Percentiles rank a stretch among this genome's conserved stretches.
Evolutionary conservation across 2,329 filamentous ascomycete genomes (phyloP).

Genomic region (Chrysosporium keratinophilum): DNA sequence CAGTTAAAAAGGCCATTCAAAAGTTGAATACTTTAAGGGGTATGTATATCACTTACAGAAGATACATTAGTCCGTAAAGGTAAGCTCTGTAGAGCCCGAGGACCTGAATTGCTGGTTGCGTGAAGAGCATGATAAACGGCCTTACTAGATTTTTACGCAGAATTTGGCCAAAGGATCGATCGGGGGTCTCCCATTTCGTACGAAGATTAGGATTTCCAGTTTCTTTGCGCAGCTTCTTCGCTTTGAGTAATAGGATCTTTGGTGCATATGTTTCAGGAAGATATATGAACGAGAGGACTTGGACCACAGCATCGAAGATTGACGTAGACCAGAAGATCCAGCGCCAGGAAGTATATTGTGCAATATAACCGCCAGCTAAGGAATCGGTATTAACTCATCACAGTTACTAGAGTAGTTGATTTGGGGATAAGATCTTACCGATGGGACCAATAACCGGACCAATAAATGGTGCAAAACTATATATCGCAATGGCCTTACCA

Average conservation of each 20-base stretch:
- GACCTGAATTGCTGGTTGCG: slow-evolving; percentile 52
- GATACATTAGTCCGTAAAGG: slow-evolving; percentile 53
- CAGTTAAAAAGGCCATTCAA: not conserved
- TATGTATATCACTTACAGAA: slow-evolving; percentile 32
- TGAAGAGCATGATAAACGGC: slow-evolving; percentile 47
- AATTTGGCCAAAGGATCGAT: slow-evolving; percentile 25
- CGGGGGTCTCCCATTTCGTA: slow-evolving; percentile 22
- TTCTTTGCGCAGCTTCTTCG: slow-evolving; percentile 35
- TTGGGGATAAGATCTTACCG: slow-evolving; percentile 4
- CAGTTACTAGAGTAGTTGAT: not conserved
- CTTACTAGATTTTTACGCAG: slow-evolving; percentile 40
- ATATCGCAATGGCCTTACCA: slow-evolving; percentile 53
- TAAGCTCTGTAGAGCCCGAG: slow-evolving; percentile 48
- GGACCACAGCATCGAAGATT: slow-evolving; percentile 52
- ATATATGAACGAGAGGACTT: slow-evolving; percentile 51
- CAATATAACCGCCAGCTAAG: slow-evolving; percentile 51
- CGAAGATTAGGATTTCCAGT: slow-evolving; percentile 23
- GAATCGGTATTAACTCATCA: not conserved
- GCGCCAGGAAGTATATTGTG: slow-evolving; percentile 55
- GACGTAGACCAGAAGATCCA: slow-evolving; percentile 63
- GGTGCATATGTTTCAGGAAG: slow-evolving; percentile 57
- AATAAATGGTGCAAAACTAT: slow-evolving; percentile 53
- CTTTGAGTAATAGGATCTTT: slow-evolving; percentile 50
- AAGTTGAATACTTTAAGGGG: too few relatives aligned
- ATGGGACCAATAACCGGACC: slow-evolving; percentile 58